Percentiles rank a stretch among this genome's conserved stretches.
phyloP scores from a whole-genome alignment of 192 early-diverging fungal genomes.

The Powellomyces hirtus region DNA sequence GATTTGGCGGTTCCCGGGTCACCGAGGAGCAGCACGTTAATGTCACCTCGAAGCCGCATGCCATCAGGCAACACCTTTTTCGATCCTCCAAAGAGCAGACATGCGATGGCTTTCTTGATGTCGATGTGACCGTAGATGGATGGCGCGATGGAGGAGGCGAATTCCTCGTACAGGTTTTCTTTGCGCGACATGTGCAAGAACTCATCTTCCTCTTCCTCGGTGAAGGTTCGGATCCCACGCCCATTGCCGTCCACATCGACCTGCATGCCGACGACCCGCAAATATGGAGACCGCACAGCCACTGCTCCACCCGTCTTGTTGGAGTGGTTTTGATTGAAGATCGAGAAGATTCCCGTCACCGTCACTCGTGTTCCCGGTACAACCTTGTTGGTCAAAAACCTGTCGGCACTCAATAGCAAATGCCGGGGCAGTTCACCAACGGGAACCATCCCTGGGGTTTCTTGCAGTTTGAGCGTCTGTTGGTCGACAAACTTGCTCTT shows the following conservation, averaged over 20 bases:
- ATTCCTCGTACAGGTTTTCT: conserved; percentile 86
- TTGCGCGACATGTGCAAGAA: conserved; percentile 81
- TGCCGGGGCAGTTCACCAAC: conserved; percentile 98
- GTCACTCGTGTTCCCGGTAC: conserved; percentile 91
- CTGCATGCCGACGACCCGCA: conserved; percentile 90
- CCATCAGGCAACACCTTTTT: conserved; percentile 95
- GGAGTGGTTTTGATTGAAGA: conserved; percentile 68
- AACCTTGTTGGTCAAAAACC: conserved; percentile 84
- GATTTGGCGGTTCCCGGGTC: conserved; percentile 88
- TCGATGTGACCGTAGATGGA: conserved; percentile 93
- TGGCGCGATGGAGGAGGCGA: conserved; percentile 91
- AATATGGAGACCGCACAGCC: conserved; percentile 90
- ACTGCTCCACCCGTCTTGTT: conserved; percentile 71
- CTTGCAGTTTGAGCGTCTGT: conserved; percentile 96
- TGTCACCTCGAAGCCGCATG: conserved; percentile 95
- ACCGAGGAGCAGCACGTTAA: conserved; percentile 90
- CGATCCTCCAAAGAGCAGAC: conserved; percentile 94
- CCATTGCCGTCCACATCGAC: conserved; percentile 72
- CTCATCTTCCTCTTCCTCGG: conserved; percentile 91
- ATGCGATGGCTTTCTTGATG: conserved; percentile 94
- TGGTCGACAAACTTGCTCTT: conserved; percentile 95
- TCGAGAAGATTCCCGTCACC: conserved; percentile 93
- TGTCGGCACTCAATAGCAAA: conserved; percentile 85
- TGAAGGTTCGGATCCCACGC: conserved; percentile 65
- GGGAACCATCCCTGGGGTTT: conserved; percentile 94